Percentiles rank a stretch among this genome's conserved stretches.
Conservation (phyloP, 164 flowering plant genomes). For the Umbellularia californica region DNA sequence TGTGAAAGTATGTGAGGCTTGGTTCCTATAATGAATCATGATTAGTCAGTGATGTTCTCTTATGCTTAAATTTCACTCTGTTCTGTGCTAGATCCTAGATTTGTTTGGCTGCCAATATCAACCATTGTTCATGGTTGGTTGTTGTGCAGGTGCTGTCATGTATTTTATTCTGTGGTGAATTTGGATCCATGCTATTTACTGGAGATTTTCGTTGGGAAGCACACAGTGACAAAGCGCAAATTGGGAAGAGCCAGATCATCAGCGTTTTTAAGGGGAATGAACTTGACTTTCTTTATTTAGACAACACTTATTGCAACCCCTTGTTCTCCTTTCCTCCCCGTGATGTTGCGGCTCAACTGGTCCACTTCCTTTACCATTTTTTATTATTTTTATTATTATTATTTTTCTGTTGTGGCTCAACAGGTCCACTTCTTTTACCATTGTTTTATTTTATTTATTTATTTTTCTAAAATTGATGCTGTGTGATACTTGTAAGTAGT, state of each 20-base stretch:
- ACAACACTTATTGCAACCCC: slow-evolving; percentile 85
- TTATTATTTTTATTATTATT: neutral
- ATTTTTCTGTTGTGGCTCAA: slow-evolving; percentile 39
- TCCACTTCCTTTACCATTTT: slow-evolving; percentile 10
- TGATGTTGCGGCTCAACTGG: slow-evolving; percentile 69
- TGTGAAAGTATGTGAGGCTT: no score
- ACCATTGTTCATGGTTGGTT: slow-evolving; percentile 8
- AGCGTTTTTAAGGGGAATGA: slow-evolving; percentile 46
- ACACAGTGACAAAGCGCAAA: slow-evolving; percentile 31
- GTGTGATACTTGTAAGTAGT: neutral
- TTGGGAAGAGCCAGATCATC: slow-evolving; percentile 45
- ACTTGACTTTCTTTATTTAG: slow-evolving; percentile 62
- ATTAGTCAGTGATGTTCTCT: no score
- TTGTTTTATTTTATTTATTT: neutral
- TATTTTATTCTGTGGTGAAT: slow-evolving; percentile 60
- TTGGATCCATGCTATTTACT: slow-evolving; percentile 64
- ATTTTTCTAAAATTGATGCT: neutral
- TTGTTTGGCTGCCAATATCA: neutral
- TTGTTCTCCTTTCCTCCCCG: slow-evolving; percentile 67
- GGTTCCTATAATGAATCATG: no score
- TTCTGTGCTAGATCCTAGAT: no score
- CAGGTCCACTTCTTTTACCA: slow-evolving; percentile 39
- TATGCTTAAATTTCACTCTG: no score
- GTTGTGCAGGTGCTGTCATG: slow-evolving; percentile 32
- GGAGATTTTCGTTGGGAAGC: slow-evolving; percentile 67